Evolutionary conservation across 768 basidiomycete genomes (phyloP), one percentile per base, ranked within the genome.

Genomic region (Lentinula raphanica): DNA sequence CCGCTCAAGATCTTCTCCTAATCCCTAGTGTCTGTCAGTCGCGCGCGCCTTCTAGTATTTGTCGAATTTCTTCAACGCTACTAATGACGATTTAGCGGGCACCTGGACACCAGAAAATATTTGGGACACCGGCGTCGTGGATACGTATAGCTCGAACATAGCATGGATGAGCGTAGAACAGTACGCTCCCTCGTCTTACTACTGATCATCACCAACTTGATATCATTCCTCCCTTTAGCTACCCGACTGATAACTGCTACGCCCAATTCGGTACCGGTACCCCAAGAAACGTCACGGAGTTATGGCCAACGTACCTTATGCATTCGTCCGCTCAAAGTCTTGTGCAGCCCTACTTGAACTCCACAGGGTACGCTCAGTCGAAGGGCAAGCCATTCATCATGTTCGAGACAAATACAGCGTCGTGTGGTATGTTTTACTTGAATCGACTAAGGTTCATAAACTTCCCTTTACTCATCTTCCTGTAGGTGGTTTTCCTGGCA

Each of bases 281-380:
- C 29, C 64, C 69, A 32, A 62, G 62, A 40, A 69, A 76, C 59
- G 79, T 79, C 6, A 84, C 83, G 62, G 65, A 67, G 13, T 66
- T 74, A 17, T 82, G 90, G 65, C 68, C 77, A 1, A 60, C 63
- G 9, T 92, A 82, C 68, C 76, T 92, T 36, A 81, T 74, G 29
- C 91, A 93, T 66, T 72, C 76, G 2, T 70, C 80, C 7, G 80
- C 80, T 3, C 69, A 75, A 21, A 64, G 64, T 31, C 72, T 90
- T 19, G 76, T 85, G n/a, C 48, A 60, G 1, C 73, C 74, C 5
- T 92, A 90, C 67, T 63, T 79, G 13, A 72, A 73, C 51, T 78
- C 82, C 0, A 74, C 80, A 1, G 61, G 61, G 54, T 74, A 74
- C 17, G 82, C 83, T 0, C 72, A 56, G 23, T 9, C 28, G 0